Evolutionary conservation across 164 flowering plant species (phyloP).

Genomic region (Warburgia ugandensis): DNA sequence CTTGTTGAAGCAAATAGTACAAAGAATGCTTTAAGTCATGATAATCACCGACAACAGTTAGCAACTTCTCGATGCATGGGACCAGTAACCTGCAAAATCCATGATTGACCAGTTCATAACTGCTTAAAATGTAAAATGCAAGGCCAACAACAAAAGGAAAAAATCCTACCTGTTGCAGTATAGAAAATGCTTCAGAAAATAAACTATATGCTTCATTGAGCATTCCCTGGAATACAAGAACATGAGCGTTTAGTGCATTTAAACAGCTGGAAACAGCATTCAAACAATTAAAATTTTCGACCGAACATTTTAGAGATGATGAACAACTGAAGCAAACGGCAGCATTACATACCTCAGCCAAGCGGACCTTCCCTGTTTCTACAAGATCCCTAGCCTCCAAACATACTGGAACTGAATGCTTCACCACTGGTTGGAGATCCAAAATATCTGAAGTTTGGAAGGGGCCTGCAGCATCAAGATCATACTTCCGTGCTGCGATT

Average conservation of each 20-base stretch:
- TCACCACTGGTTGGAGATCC: constrained; percentile 83
- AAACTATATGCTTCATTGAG: constrained; percentile 82
- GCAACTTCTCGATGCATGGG: constrained; percentile 99
- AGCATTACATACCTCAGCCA: constrained; percentile 89
- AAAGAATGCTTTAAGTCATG: constrained; percentile 1
- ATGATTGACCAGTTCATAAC: not conserved
- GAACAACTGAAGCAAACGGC: no score
- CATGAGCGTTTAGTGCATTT: no score
- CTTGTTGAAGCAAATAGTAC: not conserved
- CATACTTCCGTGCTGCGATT: constrained; percentile 77
- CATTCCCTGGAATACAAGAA: constrained; percentile 67
- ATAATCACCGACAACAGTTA: constrained; percentile 80
- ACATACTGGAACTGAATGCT: constrained; percentile 89
- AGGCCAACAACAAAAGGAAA: not conserved
- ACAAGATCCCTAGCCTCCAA: constrained; percentile 91
- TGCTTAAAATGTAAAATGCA: not conserved
- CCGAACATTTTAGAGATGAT: no score
- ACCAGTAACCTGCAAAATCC: constrained; percentile 76
- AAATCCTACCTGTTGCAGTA: constrained; percentile 79
- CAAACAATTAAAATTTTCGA: no score
- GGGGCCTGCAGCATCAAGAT: constrained; percentile 54
- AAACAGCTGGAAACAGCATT: no score
- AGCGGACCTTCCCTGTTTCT: constrained; percentile 80
- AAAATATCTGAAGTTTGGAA: constrained; percentile 76
- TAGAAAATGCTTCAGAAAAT: constrained; percentile 91